Base-by-base conservation (phyloP, 208 protist genomes). In the Histomonas meleagridis region DNA sequence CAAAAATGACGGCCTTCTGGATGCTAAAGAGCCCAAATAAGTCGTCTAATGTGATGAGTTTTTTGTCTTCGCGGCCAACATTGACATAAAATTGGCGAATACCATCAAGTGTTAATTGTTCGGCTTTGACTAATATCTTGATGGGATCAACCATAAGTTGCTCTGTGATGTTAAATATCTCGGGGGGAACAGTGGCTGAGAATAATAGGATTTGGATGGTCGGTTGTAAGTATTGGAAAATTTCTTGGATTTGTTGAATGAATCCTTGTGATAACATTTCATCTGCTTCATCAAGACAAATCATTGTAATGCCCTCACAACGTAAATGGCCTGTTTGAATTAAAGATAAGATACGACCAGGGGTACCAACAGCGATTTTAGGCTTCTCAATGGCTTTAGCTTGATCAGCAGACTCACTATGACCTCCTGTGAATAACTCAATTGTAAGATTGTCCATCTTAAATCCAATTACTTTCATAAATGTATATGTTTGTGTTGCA, bases 31-130 rank as follows among this genome's bases (percentile, higher is more conserved):
- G 95, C 49, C 97, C 95, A 92, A 97, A 97, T 5, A 98, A 92
- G 93, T 98, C 97, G 91, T 95, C 95, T 12, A 99, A 96, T 1
- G 97, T 98, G 91, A 98, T 97, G 35, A 99, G 96, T 95, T 99
- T 99, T 96, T 98, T 98, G 91, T 98, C 96, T 94, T 97, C 96
- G 60, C 97, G 95, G 91, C 97, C 95, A 16, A 97, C 93, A 91
- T 95, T 95, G 76, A 99, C 96, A 94, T 97, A 99, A 95, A 99
- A 99, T 95, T 99, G 98, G 93, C 98, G 98, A 94, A 99, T 99
- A 94, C 98, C 93, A 46, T 99, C 97, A 23, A 99, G 97, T 0
- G 97, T 99, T 32, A 99, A 95, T 92, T 99, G 97, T 93, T 99
- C 98, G 26, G 96, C 95, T 94, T 99, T 98, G 26, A 99, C 97